Base-by-base conservation (phyloP, 2,329 filamentous ascomycete species). In the Clonostachys rosea region DNA sequence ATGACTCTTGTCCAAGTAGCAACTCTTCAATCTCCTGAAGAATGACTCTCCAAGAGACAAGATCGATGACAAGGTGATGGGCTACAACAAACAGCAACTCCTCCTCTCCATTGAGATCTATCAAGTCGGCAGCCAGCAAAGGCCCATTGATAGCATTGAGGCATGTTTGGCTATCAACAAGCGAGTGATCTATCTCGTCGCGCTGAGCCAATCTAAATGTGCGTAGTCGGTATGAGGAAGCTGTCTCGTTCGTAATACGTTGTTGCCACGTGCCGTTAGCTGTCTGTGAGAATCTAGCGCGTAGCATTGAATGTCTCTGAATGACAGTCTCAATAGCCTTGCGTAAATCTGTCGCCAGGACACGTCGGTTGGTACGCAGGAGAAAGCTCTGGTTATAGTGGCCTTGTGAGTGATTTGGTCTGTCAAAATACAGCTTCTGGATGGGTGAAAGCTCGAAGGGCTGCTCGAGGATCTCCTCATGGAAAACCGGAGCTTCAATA, bases 1-100 rank as follows among this genome's bases (percentile, higher is more conserved):
- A 35, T 14, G 24, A 33, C 41, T 5, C 12, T 3, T 47, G 46
- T 53, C 56, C 46, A 8, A 63, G 56, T 37, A 74, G 52, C 4
- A 67, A 46, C 10, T 67, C 65, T 45, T 75, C 70, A 0, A 74
- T 54, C 40, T 74, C 68, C 43, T 68, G 63, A 1, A 71, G 59
- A 2, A 75, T 56, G 5, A 74, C 58, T 33, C 70, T 59, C 73
- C 73, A 76, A 0, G 71, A 72, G 1, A 75, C 72, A 2, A 75
- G 57, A 42, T 75, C 71, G 33, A 75, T 66, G 5, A 68, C 59
- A 1, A 70, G 50, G 46, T 70, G 67, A 34, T 70, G 66, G 0
- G 57, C 58, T 3, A 59, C 60, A 9, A 72, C 46, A 30, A 68
- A 68, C 6, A 70, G 36, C 3, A 56, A 51, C 59, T 54, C 30